These are phyloP conservation scores for Carex arenaria DNA, from an alignment of 202 grass and related monocot genomes.

Conservation along the genomic window DNA sequence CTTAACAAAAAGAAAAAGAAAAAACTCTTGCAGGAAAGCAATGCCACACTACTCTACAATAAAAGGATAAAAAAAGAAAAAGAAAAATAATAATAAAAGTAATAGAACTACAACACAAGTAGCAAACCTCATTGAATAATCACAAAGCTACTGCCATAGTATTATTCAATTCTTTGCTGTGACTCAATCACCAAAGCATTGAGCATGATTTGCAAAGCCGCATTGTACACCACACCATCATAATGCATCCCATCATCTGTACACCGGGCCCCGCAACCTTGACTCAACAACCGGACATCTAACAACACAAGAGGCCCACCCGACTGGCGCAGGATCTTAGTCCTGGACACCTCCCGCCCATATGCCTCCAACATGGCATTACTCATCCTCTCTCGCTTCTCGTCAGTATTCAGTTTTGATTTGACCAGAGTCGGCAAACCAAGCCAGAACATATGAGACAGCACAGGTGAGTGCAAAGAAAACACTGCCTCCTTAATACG, in stretches of 20 bases:
- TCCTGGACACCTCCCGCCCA: not conserved
- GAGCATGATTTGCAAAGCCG: slow-evolving; percentile 32
- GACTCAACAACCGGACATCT: slow-evolving; percentile 24
- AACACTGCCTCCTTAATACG: slow-evolving; percentile 3
- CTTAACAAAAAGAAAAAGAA: not conserved
- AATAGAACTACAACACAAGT: slow-evolving; percentile 1
- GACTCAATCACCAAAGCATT: slow-evolving; percentile 40
- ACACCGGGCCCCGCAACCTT: slow-evolving; percentile 26
- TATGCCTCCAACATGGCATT: slow-evolving; percentile 11
- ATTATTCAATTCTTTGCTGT: slow-evolving; percentile 33
- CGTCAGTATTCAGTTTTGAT: slow-evolving; percentile 27
- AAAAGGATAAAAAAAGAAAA: not conserved
- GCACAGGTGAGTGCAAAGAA: not conserved
- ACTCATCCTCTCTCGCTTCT: slow-evolving; percentile 34
- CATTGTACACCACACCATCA: slow-evolving; percentile 23
- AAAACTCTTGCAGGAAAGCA: not conserved
- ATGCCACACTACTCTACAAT: slow-evolving; percentile 8
- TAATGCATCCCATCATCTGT: slow-evolving; percentile 40
- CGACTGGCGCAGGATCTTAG: slow-evolving; percentile 7
- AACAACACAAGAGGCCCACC: slow-evolving; percentile 28
- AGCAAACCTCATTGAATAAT: slow-evolving; percentile 23
- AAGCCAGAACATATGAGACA: slow-evolving; percentile 39
- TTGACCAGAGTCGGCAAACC: slow-evolving; percentile 28
- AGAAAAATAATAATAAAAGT: not conserved
- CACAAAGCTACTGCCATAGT: not conserved